These are phyloP conservation scores for Tricholoma terreum DNA, from an alignment of 768 basidiomycete genomes.

Conservation along the genomic window DNA sequence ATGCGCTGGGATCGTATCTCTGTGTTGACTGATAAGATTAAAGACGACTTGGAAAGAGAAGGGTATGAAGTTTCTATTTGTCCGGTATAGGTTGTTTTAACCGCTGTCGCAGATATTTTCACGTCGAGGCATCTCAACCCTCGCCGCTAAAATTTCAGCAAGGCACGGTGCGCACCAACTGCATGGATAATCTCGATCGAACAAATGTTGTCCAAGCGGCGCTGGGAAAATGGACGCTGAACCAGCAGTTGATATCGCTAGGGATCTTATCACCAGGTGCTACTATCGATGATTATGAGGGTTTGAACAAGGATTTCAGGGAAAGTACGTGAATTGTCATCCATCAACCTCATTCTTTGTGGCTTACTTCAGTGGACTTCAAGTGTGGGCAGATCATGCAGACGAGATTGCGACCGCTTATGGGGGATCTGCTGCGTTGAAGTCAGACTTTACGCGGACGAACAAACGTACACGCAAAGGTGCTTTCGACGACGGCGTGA, in stretches of 20 bases:
- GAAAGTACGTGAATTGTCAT: constrained; percentile 59
- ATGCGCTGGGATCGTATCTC: constrained; percentile 95
- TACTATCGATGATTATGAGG: constrained; percentile 76
- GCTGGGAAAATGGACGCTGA: constrained; percentile 82
- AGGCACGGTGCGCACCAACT: constrained; percentile 89
- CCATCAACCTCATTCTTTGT: not conserved
- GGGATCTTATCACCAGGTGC: constrained; percentile 72
- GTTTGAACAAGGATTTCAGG: constrained; percentile 79
- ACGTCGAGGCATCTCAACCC: constrained; percentile 47
- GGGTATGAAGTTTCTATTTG: constrained; percentile 45
- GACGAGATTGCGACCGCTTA: constrained; percentile 89
- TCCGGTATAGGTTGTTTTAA: not conserved
- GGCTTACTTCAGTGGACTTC: constrained; percentile 6
- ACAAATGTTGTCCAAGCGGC: constrained; percentile 97
- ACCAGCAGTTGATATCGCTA: constrained; percentile 67
- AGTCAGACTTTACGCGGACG: constrained; percentile 95
- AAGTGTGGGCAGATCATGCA: constrained; percentile 98
- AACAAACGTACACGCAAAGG: constrained; percentile 85
- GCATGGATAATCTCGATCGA: constrained; percentile 96
- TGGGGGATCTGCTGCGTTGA: constrained; percentile 92
- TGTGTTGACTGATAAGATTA: constrained; percentile 71
- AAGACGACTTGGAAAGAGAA: constrained; percentile 63
- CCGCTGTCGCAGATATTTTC: constrained; percentile 65
- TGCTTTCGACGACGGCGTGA: constrained; percentile 78
- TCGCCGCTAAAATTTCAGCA: constrained; percentile 58